Conservation (phyloP, 768 basidiomycete species). For the Leccinum truebloodii region DNA sequence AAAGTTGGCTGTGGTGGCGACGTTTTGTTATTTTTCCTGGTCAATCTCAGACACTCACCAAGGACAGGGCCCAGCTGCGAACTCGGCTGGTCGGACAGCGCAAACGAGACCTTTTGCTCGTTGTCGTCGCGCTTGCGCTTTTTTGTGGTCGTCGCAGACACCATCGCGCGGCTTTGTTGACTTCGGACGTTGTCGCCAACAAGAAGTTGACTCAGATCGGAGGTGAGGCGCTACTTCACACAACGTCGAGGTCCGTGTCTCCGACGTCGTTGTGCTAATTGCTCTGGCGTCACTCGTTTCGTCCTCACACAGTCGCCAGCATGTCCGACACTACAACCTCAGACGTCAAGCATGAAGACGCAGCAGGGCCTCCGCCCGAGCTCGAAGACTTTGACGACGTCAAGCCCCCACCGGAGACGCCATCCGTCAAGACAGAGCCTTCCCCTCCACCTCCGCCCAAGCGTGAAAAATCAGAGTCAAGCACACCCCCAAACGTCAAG, state of each 20-base stretch:
- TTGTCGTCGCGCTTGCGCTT: slow-evolving; percentile 52
- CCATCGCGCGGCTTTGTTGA: slow-evolving; percentile 22
- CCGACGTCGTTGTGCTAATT: slow-evolving; percentile 6
- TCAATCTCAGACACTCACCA: slow-evolving; percentile 39
- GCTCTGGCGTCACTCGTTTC: slow-evolving; percentile 21
- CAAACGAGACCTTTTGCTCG: slow-evolving; percentile 37
- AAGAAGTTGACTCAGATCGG: not conserved
- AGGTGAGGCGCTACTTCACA: slow-evolving; percentile 19
- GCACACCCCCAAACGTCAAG: slow-evolving; percentile 36
- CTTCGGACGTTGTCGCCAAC: slow-evolving; percentile 7
- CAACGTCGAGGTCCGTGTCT: slow-evolving; percentile 25
- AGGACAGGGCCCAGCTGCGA: slow-evolving; percentile 51
- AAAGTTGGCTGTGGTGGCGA: slow-evolving; percentile 51
- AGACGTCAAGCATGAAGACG: slow-evolving; percentile 16
- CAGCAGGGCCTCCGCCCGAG: slow-evolving; percentile 11
- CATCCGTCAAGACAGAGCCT: slow-evolving; percentile 31
- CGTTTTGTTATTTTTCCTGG: not conserved
- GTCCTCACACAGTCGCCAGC: slow-evolving; percentile 30
- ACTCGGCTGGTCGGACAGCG: slow-evolving; percentile 36
- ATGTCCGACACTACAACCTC: slow-evolving; percentile 10
- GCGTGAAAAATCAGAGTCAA: slow-evolving; percentile 36
- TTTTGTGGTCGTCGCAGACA: slow-evolving; percentile 34
- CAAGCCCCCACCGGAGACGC: slow-evolving; percentile 30
- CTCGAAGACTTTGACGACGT: slow-evolving; percentile 26
- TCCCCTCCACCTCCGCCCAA: slow-evolving; percentile 34